Base-by-base conservation (phyloP, 148 eudicot species). In the Vaccinium macrocarpon region DNA sequence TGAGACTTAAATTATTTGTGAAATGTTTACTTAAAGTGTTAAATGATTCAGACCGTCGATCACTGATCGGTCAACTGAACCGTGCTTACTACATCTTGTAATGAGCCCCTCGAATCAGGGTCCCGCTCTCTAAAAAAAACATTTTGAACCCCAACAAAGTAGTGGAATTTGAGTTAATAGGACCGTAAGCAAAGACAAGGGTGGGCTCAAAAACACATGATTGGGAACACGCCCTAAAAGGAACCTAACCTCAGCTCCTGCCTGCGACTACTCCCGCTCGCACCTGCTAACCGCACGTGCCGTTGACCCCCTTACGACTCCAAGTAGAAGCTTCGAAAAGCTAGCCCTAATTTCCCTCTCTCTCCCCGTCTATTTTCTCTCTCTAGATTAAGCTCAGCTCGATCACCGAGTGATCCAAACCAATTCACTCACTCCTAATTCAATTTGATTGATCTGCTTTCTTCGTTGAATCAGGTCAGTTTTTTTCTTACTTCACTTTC, bases 291-390 rank as follows among this genome's bases (percentile, higher is more conserved):
- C 42, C 85, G 73, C 89, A 88, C 89, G 89, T 88, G 89, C 66
- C 82, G 83, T 88, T 88, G 89, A 88, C 89, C 74, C 51, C 18
- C 74, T 52, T 64, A 8, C 82, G 84, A 85, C 87, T 75, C 57
- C 11, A 57, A 84, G 89, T 83, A 88, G 89, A 85, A 88, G 86
- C 89, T 88, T 88, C 89, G 46, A 82, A 84, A 81, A 49, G 55
- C 55, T 42, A 73, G 81, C 84, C 82, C 57, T 64, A 70, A 19
- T 57, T 27, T 76, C 70, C 48, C 62, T 48, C 81, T 76, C 79
- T 59, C 52, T 83, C 85, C 35, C 57, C 78, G 53, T 2, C 75
- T 49, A 10, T 21, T 46, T 81, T 23, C 49, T 68, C 76, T 82
- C 76, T 70, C 76, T 71, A 70, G n/a, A 68, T 16, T 59, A 46